Base-by-base conservation (phyloP, 2,329 filamentous ascomycete species). In the Chrysoporthe deuterocubensis region DNA sequence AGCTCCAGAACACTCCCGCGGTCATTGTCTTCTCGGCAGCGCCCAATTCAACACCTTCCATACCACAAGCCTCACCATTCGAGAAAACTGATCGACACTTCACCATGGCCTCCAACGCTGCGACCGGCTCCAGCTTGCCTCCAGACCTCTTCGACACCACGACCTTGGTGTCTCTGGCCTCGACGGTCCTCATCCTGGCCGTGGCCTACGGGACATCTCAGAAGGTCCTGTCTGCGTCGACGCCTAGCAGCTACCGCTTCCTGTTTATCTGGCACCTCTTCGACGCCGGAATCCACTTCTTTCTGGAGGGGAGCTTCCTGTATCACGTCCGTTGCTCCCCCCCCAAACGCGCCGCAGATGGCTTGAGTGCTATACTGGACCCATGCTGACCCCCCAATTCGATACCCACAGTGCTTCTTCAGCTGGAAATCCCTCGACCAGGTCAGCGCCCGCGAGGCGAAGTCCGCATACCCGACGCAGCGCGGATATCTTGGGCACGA, bases 241-340 rank as follows among this genome's bases (percentile, higher is more conserved):
- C 88, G 13, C 80, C 86, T 1, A 76, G 81, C 48, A 86, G 89
- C 63, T 84, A 85, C 66, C 93, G 94, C 70, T 82, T 92, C 76
- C 89, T 97, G 71, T 97, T 97, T 85, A 87, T 96, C 80, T 97
- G 95, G 95, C 94, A 97, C 82, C 86, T 92, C 48, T 96, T 97
- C 81, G 94, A 97, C 78, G 93, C 93, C 43, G 86, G 97, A 56
- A 95, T 94, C 75, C 96, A 99, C 82, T 89, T 96, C 79, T 84
- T 93, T 77, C 91, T 98, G 77, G 95, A 98, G 81, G 94, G 93
- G 65, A 91, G 89, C 75, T 98, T 93, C 80, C 88, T 97, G 34
- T 97, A 94, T 84, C 93, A 97, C 81, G 68, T 65, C 57, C 32
- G 68, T 68, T 2, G 9, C 34, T 11, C 26, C 40, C 2, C 8